Base-by-base conservation (phyloP, 2,329 filamentous ascomycete genomes). In the Apiospora rasikravindrae region DNA sequence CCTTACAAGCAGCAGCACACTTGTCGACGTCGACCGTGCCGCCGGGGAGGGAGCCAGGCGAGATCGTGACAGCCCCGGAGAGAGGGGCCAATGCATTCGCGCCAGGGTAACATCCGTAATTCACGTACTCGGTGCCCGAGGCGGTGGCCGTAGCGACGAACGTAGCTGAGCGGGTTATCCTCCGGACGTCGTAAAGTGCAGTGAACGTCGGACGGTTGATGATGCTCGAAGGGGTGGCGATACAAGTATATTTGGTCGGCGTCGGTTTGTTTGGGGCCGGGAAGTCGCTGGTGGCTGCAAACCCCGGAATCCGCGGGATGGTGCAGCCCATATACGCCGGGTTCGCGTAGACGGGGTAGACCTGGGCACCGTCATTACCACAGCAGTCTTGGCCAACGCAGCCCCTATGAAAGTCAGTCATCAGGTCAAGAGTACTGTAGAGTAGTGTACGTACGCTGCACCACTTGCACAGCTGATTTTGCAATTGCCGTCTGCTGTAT, bases 321-420 rank as follows among this genome's bases (percentile, higher is more conserved):
- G 86, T 87, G 79, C 88, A 88, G 10, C 81, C 80, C 70, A 87
- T 84, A 47, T 88, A 77, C 2, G 85, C 84, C 1, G 86, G 84
- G 73, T 88, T 88, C 37, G 86, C 86, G 29, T 86, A 83, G 44
- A 88, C 82, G 71, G 87, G 85, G 13, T 42, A 67, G 75, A 83
- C 86, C 5, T 73, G 73, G 16, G 85, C 79, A 42, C 74, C 70
- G 44, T 37, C 71, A 10, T 37, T 66, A 37, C 70, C 76, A 74
- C 79, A 79, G 77, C 80, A 78, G 61, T 74, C 71, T 44, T 75
- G 71, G 2, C 75, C 73, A 0, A 24, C 37, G 44, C 74, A 73
- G 40, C 74, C 71, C 69, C 77, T 78, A 76, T 77, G 33, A 1
- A 2, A 6, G 0, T 64, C 24, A 64, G 33, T 40, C 6, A 11